Percentiles rank a stretch among this genome's conserved stretches.
Evolutionary conservation across 208 protist species (phyloP).

Genomic region (Crithidia acanthocephali): DNA sequence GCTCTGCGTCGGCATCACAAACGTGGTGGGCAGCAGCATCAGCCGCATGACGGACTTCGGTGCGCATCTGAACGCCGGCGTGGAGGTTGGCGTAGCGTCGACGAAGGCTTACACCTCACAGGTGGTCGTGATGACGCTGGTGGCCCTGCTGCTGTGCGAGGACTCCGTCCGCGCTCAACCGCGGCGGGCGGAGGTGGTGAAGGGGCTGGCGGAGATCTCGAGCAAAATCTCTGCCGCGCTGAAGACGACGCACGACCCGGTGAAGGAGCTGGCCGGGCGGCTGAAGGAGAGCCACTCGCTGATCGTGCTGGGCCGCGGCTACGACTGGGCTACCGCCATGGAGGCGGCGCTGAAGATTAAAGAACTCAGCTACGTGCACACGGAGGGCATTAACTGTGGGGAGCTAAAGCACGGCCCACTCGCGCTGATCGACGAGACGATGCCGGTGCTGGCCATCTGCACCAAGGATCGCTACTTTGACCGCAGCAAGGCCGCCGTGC

Average conservation of each 20-base stretch:
- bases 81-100: slow-evolving; percentile 96
- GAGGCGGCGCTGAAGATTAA: slow-evolving; percentile 98
- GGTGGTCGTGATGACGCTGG: slow-evolving; percentile 88
- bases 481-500: slow-evolving; percentile 83
- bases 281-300: slow-evolving; percentile 61
- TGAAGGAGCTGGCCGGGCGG: slow-evolving; percentile 76
- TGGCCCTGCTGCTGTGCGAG: slow-evolving; percentile 87
- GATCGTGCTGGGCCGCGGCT: slow-evolving; percentile 93
- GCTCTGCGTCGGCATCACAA: slow-evolving; percentile 92
- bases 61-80: slow-evolving; percentile 92
- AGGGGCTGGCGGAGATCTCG: slow-evolving; percentile 64
- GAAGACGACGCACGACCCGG: slow-evolving; percentile 39
- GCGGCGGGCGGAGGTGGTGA: slow-evolving; percentile 74
- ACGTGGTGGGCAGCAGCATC: slow-evolving; percentile 94
- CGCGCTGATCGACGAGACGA: slow-evolving; percentile 95
- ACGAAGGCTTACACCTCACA: slow-evolving; percentile 98
- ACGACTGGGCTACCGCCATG: slow-evolving; percentile 92
- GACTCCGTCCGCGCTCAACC: slow-evolving; percentile 50
- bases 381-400: slow-evolving; percentile 96
- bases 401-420: slow-evolving; percentile 99
- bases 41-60: slow-evolving; percentile 86
- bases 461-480: slow-evolving; percentile 76
- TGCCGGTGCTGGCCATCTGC: slow-evolving; percentile 94
- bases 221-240: slow-evolving; percentile 68
- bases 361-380: slow-evolving; percentile 98